Percentiles rank a stretch among this genome's conserved stretches.
These are phyloP conservation scores for Aspergillus sp. DNA, from an alignment of 2,329 filamentous ascomycete genomes.

Conservation along the genomic window DNA sequence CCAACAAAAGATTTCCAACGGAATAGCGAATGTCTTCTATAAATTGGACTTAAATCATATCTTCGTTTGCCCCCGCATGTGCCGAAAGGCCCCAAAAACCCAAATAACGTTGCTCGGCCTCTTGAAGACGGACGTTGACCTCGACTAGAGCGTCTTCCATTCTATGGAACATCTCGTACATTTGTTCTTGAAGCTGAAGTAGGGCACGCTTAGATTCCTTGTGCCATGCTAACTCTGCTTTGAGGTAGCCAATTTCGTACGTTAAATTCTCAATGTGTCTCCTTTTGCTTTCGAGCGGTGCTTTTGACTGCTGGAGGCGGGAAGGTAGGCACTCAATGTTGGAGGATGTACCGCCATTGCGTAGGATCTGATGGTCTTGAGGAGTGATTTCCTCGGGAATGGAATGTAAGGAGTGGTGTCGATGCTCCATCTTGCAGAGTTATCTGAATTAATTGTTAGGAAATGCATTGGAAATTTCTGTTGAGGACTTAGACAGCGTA, in stretches of 20 bases:
- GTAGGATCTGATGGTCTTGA: slow-evolving; percentile 7
- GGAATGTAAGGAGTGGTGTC: slow-evolving; percentile 4
- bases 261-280: slow-evolving; percentile 5
- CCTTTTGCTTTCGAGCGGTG: not conserved
- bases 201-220: slow-evolving; percentile 12
- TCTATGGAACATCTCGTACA: slow-evolving; percentile 5
- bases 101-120: slow-evolving; percentile 5
- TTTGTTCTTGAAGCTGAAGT: slow-evolving; percentile 6
- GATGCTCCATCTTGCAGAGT: no score
- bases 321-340: slow-evolving; percentile 11
- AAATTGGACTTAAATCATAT: no score
- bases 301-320: slow-evolving; percentile 4
- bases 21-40: no score
- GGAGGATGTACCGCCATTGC: slow-evolving; percentile 7
- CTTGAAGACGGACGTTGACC: slow-evolving; percentile 2
- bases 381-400: slow-evolving; percentile 11
- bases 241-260: slow-evolving; percentile 11
- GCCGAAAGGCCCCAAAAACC: slow-evolving; percentile 1
- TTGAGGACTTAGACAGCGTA: no score
- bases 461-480: no score
- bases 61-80: no score
- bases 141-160: slow-evolving; percentile 7
- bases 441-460: no score
- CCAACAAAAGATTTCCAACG: no score
- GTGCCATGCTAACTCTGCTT: slow-evolving; percentile 10